These are phyloP conservation scores for Eutypa lata DNA, from an alignment of 2,329 filamentous ascomycete genomes.

Conservation along the genomic window DNA sequence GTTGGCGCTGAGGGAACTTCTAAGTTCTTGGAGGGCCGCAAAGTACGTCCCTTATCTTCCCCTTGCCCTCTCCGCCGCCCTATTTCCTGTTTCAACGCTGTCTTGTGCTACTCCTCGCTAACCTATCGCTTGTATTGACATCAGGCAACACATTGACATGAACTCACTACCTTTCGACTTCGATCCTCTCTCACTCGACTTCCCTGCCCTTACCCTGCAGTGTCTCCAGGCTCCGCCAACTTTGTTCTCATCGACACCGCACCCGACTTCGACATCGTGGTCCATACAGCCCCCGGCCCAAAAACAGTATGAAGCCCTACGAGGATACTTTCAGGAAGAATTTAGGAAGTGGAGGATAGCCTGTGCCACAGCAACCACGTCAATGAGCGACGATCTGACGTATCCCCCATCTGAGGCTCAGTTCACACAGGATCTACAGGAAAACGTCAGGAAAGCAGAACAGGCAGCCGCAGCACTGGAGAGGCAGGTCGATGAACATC, in stretches of 20 bases:
- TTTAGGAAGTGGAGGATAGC: conserved; percentile 63
- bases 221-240: conserved; percentile 79
- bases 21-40: conserved; percentile 78
- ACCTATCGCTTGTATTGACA: conserved; percentile 9
- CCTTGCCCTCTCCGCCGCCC: conserved; percentile 1
- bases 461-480: conserved; percentile 59
- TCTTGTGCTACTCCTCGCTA: conserved; percentile 3
- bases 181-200: conserved; percentile 80
- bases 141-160: conserved; percentile 53
- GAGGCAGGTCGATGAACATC: conserved; percentile 67
- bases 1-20: conserved; percentile 76
- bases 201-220: conserved; percentile 78
- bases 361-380: conserved; percentile 48
- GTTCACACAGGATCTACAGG: conserved; percentile 40
- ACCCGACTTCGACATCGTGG: conserved; percentile 76
- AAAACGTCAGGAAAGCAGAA: conserved; percentile 47
- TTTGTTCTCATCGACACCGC: conserved; percentile 76
- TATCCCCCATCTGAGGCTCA: conserved; percentile 42
- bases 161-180: conserved; percentile 68
- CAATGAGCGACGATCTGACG: conserved; percentile 47
- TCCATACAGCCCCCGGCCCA: conserved; percentile 72
- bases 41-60: conserved; percentile 26
- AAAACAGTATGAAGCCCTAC: conserved; percentile 71
- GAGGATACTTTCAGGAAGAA: conserved; percentile 62
- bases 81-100: neutral